Evolutionary conservation across 495 filamentous ascomycete genomes (phyloP).

Genomic region (Aspergillus haitiensis): DNA sequence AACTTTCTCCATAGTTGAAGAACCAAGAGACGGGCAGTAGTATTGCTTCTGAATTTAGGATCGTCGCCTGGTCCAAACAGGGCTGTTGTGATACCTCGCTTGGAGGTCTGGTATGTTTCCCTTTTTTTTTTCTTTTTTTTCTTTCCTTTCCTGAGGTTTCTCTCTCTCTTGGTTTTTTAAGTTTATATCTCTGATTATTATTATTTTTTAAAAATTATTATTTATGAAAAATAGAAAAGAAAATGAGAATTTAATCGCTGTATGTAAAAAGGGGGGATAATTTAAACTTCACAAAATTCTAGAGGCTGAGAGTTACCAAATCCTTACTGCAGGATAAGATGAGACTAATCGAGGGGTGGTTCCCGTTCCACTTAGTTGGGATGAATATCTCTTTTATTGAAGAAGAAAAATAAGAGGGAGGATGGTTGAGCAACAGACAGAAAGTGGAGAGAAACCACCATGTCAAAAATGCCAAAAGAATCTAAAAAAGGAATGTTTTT

Average conservation of each 20-base stretch:
- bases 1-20: neutral
- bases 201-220: too few relatives aligned
- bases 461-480: too few relatives aligned
- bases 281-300: conserved; percentile 6
- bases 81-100: conserved; percentile 16
- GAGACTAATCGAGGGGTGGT: conserved; percentile 1
- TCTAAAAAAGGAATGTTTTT: too few relatives aligned
- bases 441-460: neutral
- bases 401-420: neutral
- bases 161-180: neutral
- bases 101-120: conserved; percentile 7
- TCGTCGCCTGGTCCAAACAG: conserved; percentile 3
- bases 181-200: neutral
- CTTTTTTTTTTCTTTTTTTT: conserved; percentile 10
- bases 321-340: conserved; percentile 9
- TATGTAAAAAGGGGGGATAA: conserved; percentile 1
- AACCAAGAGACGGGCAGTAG: too few relatives aligned
- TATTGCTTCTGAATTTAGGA: neutral
- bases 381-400: neutral
- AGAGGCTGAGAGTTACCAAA: conserved; percentile 15
- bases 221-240: conserved; percentile 1
- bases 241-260: neutral
- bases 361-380: conserved; percentile 15
- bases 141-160: neutral
- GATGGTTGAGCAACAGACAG: neutral